phyloP scores from a whole-genome alignment of 2,329 filamentous ascomycete genomes.

The Hortaea sp. region DNA sequence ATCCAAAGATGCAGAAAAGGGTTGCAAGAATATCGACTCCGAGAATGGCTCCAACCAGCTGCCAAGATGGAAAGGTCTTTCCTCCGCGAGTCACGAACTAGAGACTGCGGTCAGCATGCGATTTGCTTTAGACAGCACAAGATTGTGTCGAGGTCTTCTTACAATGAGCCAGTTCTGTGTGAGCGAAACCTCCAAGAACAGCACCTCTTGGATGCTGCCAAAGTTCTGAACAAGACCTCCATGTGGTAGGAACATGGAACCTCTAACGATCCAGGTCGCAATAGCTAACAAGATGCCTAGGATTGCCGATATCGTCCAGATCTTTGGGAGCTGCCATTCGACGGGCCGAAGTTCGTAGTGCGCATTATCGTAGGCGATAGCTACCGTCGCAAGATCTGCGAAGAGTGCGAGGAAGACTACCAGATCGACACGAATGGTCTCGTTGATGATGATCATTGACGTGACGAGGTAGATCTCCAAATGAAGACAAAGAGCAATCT shows the following conservation, averaged over 20 bases:
- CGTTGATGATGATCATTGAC: constrained; percentile 71
- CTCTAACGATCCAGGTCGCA: constrained; percentile 65
- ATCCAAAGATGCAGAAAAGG: constrained; percentile 66
- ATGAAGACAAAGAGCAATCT: constrained; percentile 61
- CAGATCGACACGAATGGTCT: constrained; percentile 61
- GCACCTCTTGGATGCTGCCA: constrained; percentile 62
- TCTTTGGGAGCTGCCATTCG: constrained; percentile 73
- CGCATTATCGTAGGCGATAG: constrained; percentile 69
- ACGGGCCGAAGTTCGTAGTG: constrained; percentile 65
- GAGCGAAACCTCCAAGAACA: constrained; percentile 43
- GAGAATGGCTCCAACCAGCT: constrained; percentile 61
- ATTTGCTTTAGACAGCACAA: neutral
- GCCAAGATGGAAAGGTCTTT: constrained; percentile 64
- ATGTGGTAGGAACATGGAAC: constrained; percentile 55
- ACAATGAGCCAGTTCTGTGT: constrained; percentile 45
- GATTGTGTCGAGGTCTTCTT: neutral
- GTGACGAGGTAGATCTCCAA: constrained; percentile 67
- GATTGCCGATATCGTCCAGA: constrained; percentile 64
- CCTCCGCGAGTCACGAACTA: constrained; percentile 47
- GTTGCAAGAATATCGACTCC: constrained; percentile 62
- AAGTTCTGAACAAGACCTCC: constrained; percentile 68
- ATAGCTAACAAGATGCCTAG: constrained; percentile 58
- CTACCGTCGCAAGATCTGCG: constrained; percentile 69
- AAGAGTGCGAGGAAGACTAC: constrained; percentile 73
- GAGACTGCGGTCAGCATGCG: neutral